phyloP scores from a whole-genome alignment of 805 yeast genomes.

The Ascoidea rubescens region DNA sequence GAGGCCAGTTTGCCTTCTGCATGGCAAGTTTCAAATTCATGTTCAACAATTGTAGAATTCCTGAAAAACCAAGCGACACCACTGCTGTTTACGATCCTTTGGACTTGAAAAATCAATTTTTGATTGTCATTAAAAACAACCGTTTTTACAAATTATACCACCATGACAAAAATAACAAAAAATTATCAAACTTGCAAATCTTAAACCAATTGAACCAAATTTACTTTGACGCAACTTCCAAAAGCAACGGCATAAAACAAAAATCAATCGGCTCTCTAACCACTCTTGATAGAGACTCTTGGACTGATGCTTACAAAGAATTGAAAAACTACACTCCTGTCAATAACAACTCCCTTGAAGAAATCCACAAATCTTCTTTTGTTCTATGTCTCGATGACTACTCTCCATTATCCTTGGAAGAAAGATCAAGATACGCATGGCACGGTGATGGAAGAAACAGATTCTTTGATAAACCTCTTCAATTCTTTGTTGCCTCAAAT shows the following conservation, averaged over 20 bases:
- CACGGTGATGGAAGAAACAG: constrained; percentile 92
- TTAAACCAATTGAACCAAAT: constrained; percentile 48
- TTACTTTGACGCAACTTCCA: constrained; percentile 11
- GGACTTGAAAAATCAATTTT: constrained; percentile 39
- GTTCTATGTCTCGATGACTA: constrained; percentile 67
- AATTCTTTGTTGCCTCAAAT: constrained; percentile 67
- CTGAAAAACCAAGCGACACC: constrained; percentile 49
- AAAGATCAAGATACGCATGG: constrained; percentile 79
- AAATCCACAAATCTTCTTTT: constrained; percentile 68
- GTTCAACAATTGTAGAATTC: constrained; percentile 84
- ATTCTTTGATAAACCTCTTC: constrained; percentile 83
- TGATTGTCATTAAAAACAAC: constrained; percentile 61
- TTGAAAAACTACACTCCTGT: constrained; percentile 42
- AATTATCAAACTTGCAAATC: constrained; percentile 31
- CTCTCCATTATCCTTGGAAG: constrained; percentile 63
- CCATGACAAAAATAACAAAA: constrained; percentile 27
- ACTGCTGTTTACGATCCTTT: constrained; percentile 34
- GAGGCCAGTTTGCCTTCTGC: constrained; percentile 51
- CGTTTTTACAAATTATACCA: constrained; percentile 68
- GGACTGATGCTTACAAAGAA: constrained; percentile 46
- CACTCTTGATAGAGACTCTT: constrained; percentile 73
- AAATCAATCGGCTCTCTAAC: constrained; percentile 68
- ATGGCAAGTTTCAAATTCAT: constrained; percentile 86
- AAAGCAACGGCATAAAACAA: constrained; percentile 7
- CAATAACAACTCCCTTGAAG: constrained; percentile 46